These are phyloP conservation scores for Grigorovia yakushimaensis DNA, from an alignment of 805 yeast species.

Conservation along the genomic window DNA sequence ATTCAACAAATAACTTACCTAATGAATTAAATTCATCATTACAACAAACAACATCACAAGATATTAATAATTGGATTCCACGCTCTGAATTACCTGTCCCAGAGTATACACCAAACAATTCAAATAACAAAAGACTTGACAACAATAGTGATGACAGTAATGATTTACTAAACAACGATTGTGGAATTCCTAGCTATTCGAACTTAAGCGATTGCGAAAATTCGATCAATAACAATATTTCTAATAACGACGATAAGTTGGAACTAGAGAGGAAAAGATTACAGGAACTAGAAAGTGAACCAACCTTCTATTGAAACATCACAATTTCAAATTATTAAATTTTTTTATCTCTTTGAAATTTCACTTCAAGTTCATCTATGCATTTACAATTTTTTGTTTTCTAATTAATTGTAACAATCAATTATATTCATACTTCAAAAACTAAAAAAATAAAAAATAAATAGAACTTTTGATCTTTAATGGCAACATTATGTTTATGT, in stretches of 20 bases:
- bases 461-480: too few species aligned
- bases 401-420: too few species aligned
- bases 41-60: not conserved
- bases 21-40: not conserved
- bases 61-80: slow-evolving; percentile 4
- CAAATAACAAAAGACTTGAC: slow-evolving; percentile 3
- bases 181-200: not conserved
- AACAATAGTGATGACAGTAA: not conserved
- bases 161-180: not conserved
- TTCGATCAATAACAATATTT: not conserved
- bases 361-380: not conserved
- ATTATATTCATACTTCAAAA: too few species aligned
- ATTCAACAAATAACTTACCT: not conserved
- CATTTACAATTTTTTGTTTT: too few species aligned
- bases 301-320: slow-evolving; percentile 10
- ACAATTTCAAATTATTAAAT: too few species aligned
- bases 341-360: not conserved
- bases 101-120: slow-evolving; percentile 9
- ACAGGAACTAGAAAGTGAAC: slow-evolving; percentile 34
- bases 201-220: not conserved
- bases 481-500: too few species aligned
- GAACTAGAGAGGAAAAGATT: slow-evolving; percentile 33
- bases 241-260: slow-evolving; percentile 27
- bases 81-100: slow-evolving; percentile 11
- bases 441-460: too few species aligned